Percentiles rank a stretch among this genome's conserved stretches.
phyloP scores from a whole-genome alignment of 805 yeast species.

The Schwanniomyces occidentalis region DNA sequence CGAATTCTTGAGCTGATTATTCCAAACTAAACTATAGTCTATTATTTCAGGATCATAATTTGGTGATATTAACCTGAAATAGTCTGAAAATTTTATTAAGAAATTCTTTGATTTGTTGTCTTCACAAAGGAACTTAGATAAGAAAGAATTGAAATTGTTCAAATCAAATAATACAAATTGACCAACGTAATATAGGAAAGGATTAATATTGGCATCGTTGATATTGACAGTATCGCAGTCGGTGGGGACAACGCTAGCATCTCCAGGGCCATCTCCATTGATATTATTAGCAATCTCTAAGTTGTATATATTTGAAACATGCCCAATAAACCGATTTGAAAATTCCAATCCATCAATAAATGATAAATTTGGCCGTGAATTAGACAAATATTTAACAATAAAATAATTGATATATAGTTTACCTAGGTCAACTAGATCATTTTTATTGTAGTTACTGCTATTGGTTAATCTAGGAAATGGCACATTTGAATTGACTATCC shows the following conservation, averaged over 20 bases:
- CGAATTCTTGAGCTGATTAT: background rate
- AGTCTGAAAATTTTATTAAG: background rate
- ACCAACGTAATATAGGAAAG: slow-evolving; percentile 3
- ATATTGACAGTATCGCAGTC: no score
- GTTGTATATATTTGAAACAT: background rate
- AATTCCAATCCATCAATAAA: slow-evolving; percentile 3
- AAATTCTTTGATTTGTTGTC: background rate
- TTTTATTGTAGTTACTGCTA: background rate
- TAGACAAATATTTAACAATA: slow-evolving; percentile 4
- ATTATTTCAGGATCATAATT: background rate
- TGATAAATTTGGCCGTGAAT: slow-evolving; percentile 4
- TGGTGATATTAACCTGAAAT: slow-evolving; percentile 1
- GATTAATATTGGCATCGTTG: no score
- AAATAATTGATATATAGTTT: slow-evolving; percentile 6
- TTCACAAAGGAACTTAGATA: background rate
- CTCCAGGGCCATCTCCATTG: no score
- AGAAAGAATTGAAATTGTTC: background rate
- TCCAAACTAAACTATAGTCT: slow-evolving; percentile 5
- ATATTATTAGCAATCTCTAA: background rate
- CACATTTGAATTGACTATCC: background rate
- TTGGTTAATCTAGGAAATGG: slow-evolving; percentile 1
- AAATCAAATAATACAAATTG: slow-evolving; percentile 4
- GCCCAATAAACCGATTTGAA: background rate
- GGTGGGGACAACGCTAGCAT: no score
- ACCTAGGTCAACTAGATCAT: slow-evolving; percentile 6